Base-by-base conservation (phyloP, 192 early-diverging fungal genomes). In the Coemansia sp. region DNA sequence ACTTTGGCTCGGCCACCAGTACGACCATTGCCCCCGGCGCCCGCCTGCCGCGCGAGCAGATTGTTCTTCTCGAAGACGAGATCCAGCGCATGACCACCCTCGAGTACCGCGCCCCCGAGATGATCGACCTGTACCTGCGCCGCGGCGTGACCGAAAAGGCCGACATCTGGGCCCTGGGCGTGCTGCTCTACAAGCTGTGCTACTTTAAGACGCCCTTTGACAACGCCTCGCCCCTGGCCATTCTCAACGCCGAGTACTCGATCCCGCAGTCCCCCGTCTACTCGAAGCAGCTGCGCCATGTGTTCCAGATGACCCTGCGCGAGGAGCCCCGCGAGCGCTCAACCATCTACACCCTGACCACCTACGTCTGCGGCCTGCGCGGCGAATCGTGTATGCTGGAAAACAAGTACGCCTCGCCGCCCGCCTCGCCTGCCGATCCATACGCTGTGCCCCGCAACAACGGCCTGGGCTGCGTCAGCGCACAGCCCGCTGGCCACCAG, bases 171-270 rank as follows among this genome's bases (percentile, higher is more conserved):
- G 94, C 95, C 5, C 76, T 98, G 32, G 95, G 95, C 15, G 90
- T 98, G 29, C 73, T 98, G 22, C 62, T 98, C 17, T 98, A 94
- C 78, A 98, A 98, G 65, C 78, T 96, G 23, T 96, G 94, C 71
- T 98, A 88, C 66, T 93, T 90, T 71, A 85, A 83, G 5, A 97
- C 95, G 5, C 95, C 95, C 1, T 98, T 98, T 61, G 95, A 98
- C 62, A 86, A 95, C 22, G 78, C 80, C 33, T 90, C 91, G 10
- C 85, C 85, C 32, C 60, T 93, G 32, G 91, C 92, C 9, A 95
- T 95, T 28, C 62, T 98, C 33, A 95, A 94, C 53, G 89, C 82
- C 13, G 80, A 85, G 26, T 96, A 92, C 60, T 77, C 77, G 8
- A 84, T 93, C 39, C 95, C 94, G 1, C 69, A 52, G 5, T 58